Evolutionary conservation across 768 basidiomycete genomes (phyloP), one percentile per base, ranked within the genome.

Genomic region (Hirschioporus abietinus): DNA sequence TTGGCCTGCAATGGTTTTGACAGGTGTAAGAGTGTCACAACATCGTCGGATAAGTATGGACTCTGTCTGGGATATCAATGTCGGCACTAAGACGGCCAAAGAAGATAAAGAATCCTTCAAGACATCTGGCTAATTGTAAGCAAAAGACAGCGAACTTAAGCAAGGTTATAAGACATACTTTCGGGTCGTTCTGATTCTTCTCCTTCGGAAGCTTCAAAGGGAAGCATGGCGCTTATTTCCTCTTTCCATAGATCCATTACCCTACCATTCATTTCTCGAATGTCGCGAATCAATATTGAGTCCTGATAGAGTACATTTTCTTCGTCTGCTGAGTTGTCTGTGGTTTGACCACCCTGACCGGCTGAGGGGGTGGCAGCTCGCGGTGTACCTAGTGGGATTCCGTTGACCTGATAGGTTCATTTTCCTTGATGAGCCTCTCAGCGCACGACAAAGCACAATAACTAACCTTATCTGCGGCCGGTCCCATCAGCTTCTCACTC

Each of bases 1-100:
- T 71, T 98, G 95, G 0, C 91, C 89, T 1, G 94, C 93, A 72
- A 98, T 92, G 0, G 92, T 90, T 62, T 92, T 85, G 66, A 98
- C 92, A 17, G 91, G 88, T 34, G 89, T 84, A 59, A 99, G 84
- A 8, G 89, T 87, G 69, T 97, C 96, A 68, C 88, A 90, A 70
- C 91, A 94, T n/a, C 93, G 87, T 67, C 86, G 84, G 20, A 86
- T 86, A 27, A 99, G 79, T 64, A 96, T 88, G 12, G 79, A 73
- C 26, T 91, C 75, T 65, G 96, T 85, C 65, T 92, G 89, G 27
- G 74, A 80, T 6, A 88, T 84, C 66, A 92, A 76, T 1, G 85
- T 80, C 17, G 84, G 79, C n/a, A 87, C 78, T n/a, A 88, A 74
- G 1, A 81, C 74, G 1, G 79, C 78, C 6, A 94, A 69, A 7